A percentile compares a stretch with the other conserved stretches of the same genome.
phyloP scores from a whole-genome alignment of 75 land plant species.

The Ceratopteris richardii region DNA sequence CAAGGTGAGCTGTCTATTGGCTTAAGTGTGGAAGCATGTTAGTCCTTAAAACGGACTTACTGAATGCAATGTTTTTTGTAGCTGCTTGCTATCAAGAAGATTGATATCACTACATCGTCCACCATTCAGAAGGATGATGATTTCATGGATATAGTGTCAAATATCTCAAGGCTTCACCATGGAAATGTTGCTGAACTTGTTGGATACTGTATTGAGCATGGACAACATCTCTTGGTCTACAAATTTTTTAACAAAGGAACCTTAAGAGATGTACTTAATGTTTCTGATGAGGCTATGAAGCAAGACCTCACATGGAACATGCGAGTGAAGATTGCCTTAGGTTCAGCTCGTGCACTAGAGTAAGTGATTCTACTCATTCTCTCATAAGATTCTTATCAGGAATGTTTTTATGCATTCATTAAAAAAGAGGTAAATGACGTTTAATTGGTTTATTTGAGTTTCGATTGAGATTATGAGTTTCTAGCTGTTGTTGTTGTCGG shows the following conservation, averaged over 20 bases:
- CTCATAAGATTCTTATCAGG: neutral
- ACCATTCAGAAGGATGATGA: constrained; percentile 35
- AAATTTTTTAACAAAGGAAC: constrained; percentile 78
- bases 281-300: constrained; percentile 64
- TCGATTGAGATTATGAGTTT: too few species aligned
- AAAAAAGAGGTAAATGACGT: neutral
- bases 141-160: constrained; percentile 63
- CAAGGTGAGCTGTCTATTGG: constrained; percentile 39
- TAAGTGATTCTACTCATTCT: neutral
- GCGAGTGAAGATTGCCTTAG: constrained; percentile 96
- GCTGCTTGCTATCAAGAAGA: constrained; percentile 83
- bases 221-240: constrained; percentile 69
- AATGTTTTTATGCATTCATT: neutral
- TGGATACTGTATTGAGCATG: constrained; percentile 87
- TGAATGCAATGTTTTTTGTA: too few species aligned
- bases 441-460: neutral
- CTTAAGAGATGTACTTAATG: constrained; percentile 69
- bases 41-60: too few species aligned
- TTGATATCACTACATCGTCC: constrained; percentile 49
- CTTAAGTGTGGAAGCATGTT: too few species aligned
- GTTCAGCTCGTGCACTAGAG: constrained; percentile 48
- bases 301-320: constrained; percentile 65
- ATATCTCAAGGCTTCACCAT: constrained; percentile 61
- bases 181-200: constrained; percentile 72
- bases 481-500: too few species aligned